Evolutionary conservation across 1,139 yeast species (phyloP), one percentile per base, ranked within the genome.

Genomic region (Eremothecium gossypii): DNA sequence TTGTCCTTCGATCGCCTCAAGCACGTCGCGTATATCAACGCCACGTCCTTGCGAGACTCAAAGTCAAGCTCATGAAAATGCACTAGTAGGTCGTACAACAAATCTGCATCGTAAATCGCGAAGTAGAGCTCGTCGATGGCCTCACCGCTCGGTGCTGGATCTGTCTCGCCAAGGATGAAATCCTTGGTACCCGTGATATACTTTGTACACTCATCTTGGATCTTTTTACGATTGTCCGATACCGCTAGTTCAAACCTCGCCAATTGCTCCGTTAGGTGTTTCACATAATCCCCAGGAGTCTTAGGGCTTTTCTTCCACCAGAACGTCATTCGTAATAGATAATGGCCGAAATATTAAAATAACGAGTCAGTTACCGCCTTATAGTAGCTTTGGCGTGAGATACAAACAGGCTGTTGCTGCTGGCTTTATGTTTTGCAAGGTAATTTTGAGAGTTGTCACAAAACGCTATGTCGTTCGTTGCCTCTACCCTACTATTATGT

Each of bases 281-380:
- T 73, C 11, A 86, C 82, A 46, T 87, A 72, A 57, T 91, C 98
- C 30, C 74, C 77, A 1, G 96, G 95, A 2, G 95, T 80, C 63
- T 86, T 86, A n/a, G 94, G 95, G 59, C 81, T 84, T 58, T 96
- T 73, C 53, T 86, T 83, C 71, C 91, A 89, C 55, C 91, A 69
- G 57, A 89, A 89, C 13, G 96, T 83, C 96, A 89, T 86, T 32
- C 8, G 31, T 32, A 14, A 32, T 32, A 11, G 13, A 17, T 17
- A 17, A 17, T 17, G 23, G 23, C 23, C 23, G 23, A 17, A 17
- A 17, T 17, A 17, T 17, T 17, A 17, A 17, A 17, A 17, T 17
- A 17, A 17, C 23, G 23, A 17, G 23, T 17, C 23, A 17, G 23
- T 17, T 17, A 17, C 23, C 23, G 23, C 23, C 23, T 17, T 17